Evolutionary conservation across 306 rosid species (phyloP).

Genomic region (Prunus armeniaca): DNA sequence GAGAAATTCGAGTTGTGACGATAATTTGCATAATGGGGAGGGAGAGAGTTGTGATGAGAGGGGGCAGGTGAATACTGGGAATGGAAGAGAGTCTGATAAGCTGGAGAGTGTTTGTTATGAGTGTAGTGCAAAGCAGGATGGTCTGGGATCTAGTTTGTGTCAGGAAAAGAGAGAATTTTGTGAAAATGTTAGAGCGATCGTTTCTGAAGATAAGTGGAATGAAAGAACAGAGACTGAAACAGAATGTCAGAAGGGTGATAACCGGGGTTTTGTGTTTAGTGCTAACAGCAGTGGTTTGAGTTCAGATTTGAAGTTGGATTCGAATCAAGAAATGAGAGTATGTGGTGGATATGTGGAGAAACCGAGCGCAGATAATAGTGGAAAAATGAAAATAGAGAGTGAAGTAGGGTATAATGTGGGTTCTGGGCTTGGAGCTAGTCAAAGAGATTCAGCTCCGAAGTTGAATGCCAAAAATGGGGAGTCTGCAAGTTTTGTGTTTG

Average conservation of each 20-base stretch:
- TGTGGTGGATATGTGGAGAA: constrained; percentile 19
- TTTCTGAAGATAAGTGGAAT: constrained; percentile 23
- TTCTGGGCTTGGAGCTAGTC: constrained; percentile 29
- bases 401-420: constrained; percentile 16
- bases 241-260: constrained; percentile 9
- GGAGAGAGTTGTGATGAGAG: constrained; percentile 1
- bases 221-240: constrained; percentile 12
- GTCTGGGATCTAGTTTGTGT: constrained; percentile 10
- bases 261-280: constrained; percentile 32
- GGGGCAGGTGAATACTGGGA: constrained; percentile 10
- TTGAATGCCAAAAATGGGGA: constrained; percentile 20
- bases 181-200: constrained; percentile 14
- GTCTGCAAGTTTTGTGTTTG: neutral
- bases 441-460: constrained; percentile 8
- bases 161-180: constrained; percentile 13
- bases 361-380: constrained; percentile 12
- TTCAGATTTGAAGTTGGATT: constrained; percentile 16
- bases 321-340: constrained; percentile 23
- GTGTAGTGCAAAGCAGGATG: constrained; percentile 33
- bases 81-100: constrained; percentile 23
- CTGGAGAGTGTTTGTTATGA: constrained; percentile 35
- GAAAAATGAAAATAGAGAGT: constrained; percentile 21
- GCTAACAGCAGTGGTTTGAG: constrained; percentile 26
- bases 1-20: constrained; percentile 1
- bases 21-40: constrained; percentile 28